A percentile compares a stretch with the other conserved stretches of the same genome.
Conservation (phyloP, 148 eudicot species). For the Vaccinium vitisidaea region DNA sequence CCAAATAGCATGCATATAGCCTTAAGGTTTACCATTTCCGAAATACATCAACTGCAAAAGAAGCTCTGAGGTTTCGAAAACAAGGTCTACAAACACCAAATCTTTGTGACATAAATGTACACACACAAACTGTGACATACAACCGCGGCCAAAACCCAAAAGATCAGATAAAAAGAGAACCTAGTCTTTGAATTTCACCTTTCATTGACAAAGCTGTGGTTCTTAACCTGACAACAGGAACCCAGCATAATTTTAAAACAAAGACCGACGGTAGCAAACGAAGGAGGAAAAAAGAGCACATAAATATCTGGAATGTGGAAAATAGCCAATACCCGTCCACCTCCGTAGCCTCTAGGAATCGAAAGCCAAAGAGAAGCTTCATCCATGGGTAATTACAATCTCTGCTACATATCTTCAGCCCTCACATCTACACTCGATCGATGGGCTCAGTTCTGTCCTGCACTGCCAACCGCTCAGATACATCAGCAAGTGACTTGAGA, state of each 20-base stretch:
- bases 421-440: slow-evolving; percentile 28
- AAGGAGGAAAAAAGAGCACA: neutral
- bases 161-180: slow-evolving; percentile 12
- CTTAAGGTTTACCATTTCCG: neutral
- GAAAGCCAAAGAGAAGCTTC: slow-evolving; percentile 27
- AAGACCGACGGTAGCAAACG: neutral
- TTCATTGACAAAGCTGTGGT: slow-evolving; percentile 12
- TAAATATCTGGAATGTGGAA: neutral
- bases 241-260: slow-evolving; percentile 8
- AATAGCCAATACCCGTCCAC: slow-evolving; percentile 19
- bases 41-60: neutral
- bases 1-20: neutral
- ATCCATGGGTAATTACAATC: slow-evolving; percentile 21
- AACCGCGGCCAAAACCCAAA: neutral
- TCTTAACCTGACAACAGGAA: slow-evolving; percentile 6
- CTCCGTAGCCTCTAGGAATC: slow-evolving; percentile 10
- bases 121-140: neutral
- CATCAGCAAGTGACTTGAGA: slow-evolving; percentile 61
- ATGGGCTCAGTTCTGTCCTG: slow-evolving; percentile 53
- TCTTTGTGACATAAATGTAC: neutral
- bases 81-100: slow-evolving; percentile 4
- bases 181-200: slow-evolving; percentile 5
- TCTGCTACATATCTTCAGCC: neutral
- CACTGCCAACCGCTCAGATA: slow-evolving; percentile 60
- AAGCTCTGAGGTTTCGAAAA: neutral